Conservation (phyloP, 805 yeast species). For the Torulaspora gathmanii region DNA sequence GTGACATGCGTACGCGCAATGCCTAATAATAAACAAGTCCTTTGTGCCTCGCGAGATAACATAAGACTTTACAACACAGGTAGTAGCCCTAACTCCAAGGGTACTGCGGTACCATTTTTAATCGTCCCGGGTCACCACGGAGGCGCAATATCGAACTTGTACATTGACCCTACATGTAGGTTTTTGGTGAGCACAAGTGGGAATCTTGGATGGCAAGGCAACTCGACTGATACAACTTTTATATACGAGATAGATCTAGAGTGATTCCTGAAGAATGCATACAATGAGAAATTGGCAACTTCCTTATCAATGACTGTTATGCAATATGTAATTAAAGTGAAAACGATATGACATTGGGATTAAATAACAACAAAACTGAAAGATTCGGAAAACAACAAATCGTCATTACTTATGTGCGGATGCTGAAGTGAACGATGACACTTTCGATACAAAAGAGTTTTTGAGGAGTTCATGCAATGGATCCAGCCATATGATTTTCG, state of each 20-base stretch:
- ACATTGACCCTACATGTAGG: slow-evolving; percentile 81
- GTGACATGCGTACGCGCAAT: slow-evolving; percentile 74
- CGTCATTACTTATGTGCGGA: neutral
- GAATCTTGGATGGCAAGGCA: slow-evolving; percentile 91
- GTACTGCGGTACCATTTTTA: slow-evolving; percentile 61
- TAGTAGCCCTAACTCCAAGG: slow-evolving; percentile 25
- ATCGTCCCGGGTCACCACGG: slow-evolving; percentile 98
- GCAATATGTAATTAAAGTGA: neutral
- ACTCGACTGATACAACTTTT: slow-evolving; percentile 71
- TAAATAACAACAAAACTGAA: neutral
- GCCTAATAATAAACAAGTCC: slow-evolving; percentile 72
- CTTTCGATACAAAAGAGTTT: neutral
- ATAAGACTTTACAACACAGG: slow-evolving; percentile 76
- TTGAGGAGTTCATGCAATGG: slow-evolving; percentile 13
- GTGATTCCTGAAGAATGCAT: slow-evolving; percentile 4
- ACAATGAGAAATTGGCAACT: too few species aligned
- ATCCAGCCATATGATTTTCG: slow-evolving; percentile 14
- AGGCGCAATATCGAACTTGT: slow-evolving; percentile 70
- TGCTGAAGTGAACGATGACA: slow-evolving; percentile 3
- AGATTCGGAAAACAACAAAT: neutral
- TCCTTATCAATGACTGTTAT: neutral
- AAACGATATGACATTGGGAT: neutral
- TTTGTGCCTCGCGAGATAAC: slow-evolving; percentile 89
- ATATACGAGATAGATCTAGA: slow-evolving; percentile 68
- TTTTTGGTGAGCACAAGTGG: slow-evolving; percentile 91